These are phyloP conservation scores for Calonectria henricotiae DNA, from an alignment of 2,329 filamentous ascomycete genomes.

Conservation along the genomic window DNA sequence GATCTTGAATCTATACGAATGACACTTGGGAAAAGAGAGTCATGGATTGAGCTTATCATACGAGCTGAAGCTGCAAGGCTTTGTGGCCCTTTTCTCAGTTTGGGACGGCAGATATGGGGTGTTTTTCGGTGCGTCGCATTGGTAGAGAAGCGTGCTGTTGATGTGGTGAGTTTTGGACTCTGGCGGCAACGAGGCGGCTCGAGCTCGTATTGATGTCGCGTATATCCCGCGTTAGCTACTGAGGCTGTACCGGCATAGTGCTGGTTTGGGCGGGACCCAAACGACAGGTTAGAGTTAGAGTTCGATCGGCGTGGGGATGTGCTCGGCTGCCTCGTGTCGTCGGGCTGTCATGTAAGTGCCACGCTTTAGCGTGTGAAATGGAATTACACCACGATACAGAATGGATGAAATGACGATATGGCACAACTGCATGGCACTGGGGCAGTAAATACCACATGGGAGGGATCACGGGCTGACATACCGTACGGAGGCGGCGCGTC, in stretches of 20 bases:
- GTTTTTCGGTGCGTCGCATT: neutral
- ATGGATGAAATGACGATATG: neutral
- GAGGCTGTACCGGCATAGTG: constrained; percentile 2
- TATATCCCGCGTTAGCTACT: neutral
- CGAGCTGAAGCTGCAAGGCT: constrained; percentile 11
- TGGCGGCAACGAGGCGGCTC: neutral
- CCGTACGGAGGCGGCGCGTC: neutral
- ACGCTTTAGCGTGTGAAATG: neutral
- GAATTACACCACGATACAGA: neutral
- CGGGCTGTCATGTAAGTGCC: constrained; percentile 3
- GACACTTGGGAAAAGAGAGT: neutral
- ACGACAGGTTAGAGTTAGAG: constrained; percentile 5
- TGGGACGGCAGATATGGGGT: neutral
- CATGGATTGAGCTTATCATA: constrained; percentile 8
- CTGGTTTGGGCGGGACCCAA: neutral
- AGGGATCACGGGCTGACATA: neutral
- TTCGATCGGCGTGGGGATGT: constrained; percentile 21
- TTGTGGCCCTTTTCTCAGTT: neutral
- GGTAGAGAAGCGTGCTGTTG: neutral
- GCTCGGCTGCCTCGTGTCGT: neutral
- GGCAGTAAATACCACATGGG: neutral
- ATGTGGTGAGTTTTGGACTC: neutral
- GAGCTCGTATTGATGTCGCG: neutral
- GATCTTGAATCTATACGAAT: too few species aligned
- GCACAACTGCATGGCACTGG: neutral